These are phyloP conservation scores for Mucuna pruriens DNA, from an alignment of 306 rosid genomes.

Conservation along the genomic window DNA sequence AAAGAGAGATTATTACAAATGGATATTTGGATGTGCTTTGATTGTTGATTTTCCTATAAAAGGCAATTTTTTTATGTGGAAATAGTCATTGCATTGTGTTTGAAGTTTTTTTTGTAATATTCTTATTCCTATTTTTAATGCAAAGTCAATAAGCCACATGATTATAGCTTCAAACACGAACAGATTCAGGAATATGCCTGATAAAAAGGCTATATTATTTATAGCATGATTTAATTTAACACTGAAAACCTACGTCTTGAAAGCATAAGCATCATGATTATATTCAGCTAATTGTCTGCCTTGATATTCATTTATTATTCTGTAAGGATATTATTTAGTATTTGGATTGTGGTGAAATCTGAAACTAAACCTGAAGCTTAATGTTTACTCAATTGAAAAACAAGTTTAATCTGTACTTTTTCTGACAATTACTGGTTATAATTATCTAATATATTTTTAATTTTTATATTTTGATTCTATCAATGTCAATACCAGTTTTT, in stretches of 20 bases:
- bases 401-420: neutral
- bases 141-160: neutral
- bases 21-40: slow-evolving; percentile 11
- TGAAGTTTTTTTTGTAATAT: neutral
- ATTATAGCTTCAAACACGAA: slow-evolving; percentile 28
- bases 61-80: neutral
- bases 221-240: slow-evolving; percentile 1
- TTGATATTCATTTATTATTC: neutral
- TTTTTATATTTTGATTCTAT: neutral
- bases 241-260: neutral
- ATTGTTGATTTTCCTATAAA: slow-evolving; percentile 27
- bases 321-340: neutral
- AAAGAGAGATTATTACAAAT: slow-evolving; percentile 21
- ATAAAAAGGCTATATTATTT: slow-evolving; percentile 33
- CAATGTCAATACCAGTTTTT: neutral
- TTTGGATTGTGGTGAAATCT: neutral
- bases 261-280: neutral
- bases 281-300: slow-evolving; percentile 8
- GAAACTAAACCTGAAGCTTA: neutral
- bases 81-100: slow-evolving; percentile 6
- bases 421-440: neutral
- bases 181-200: slow-evolving; percentile 16
- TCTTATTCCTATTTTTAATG: slow-evolving; percentile 23
- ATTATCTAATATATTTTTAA: neutral
- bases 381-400: neutral